Conservation (phyloP, 1,139 yeast species). For the Hanseniaspora gamundiae region DNA sequence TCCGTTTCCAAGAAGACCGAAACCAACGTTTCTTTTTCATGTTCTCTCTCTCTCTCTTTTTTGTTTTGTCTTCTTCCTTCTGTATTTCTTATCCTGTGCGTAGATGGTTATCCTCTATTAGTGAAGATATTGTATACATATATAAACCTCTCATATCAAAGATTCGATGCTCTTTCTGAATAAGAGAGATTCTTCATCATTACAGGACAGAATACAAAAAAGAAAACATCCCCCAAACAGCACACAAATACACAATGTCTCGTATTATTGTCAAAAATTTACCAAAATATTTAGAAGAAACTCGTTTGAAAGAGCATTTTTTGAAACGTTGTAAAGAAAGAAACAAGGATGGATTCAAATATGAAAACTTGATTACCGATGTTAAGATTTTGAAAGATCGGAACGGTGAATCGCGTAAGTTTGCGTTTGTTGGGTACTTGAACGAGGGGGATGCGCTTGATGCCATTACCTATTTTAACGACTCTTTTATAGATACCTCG, state of each 20-base stretch:
- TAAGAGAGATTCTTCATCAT: too few species aligned
- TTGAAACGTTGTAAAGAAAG: conserved; percentile 31
- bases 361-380: conserved; percentile 54
- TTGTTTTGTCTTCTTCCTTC: too few species aligned
- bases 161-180: too few species aligned
- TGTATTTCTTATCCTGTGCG: too few species aligned
- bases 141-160: too few species aligned
- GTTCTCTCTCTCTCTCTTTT: too few species aligned
- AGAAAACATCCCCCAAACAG: too few species aligned
- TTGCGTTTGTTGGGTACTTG: conserved; percentile 85
- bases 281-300: conserved; percentile 73
- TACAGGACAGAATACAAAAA: too few species aligned
- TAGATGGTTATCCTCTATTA: too few species aligned
- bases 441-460: conserved; percentile 58
- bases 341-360: conserved; percentile 19
- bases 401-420: conserved; percentile 80
- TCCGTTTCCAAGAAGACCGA: too few species aligned
- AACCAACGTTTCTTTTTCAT: too few species aligned
- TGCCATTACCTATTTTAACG: conserved; percentile 68
- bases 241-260: conserved; percentile 39
- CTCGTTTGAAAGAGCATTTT: conserved; percentile 59
- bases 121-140: too few species aligned
- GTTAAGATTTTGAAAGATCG: conserved; percentile 70
- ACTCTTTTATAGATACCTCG: conserved; percentile 73
- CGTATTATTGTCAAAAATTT: conserved; percentile 92